Evolutionary conservation across 169 alveolate genomes (phyloP), one percentile per base, ranked within the genome.

Genomic region (Plasmodium ovale): DNA sequence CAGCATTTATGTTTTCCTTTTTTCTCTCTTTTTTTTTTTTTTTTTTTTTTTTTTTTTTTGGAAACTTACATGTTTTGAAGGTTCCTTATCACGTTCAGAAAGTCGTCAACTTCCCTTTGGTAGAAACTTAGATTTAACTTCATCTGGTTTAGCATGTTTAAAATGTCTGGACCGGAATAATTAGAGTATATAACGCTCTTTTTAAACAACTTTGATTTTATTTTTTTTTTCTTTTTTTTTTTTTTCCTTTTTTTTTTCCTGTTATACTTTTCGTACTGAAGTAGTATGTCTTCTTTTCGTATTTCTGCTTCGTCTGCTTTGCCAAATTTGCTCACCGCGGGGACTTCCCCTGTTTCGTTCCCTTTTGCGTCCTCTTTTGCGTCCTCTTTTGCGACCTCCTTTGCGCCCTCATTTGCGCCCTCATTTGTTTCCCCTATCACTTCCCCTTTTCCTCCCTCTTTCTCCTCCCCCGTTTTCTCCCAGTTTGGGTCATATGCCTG

Each of bases 161-260:
- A 19, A 27, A 79, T 64, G 49, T 62, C 77, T 1, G 64, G 71
- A 39, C 62, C 47, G 0, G 5, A 2, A 68, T 65, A 64, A 33
- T 79, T 65, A 27, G 89, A 79, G 60, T 79, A 79, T n/a, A 31
- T 39, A 54, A 79, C 89, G 16, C 89, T 79, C 51, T 79, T 79
- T 47, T 19, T 64, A 58, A 79, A 79, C 19, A 79, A 29, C 25
- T 39, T 64, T 29, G 44, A 65, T 54, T 64, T 79, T 9, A 79
- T 58, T 60, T 44, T 58, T 16, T 60, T 59, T 42, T 44, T 60
- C 27, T 27, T 47, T 70, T 39, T 74, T 37, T 62, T 49, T 79
- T 79, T 79, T 44, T 39, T 65, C 37, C 29, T n/a, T 69, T 51
- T 47, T 58, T 64, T 79, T 51, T 42, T 49, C 25, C 69, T 14